phyloP scores from a whole-genome alignment of 768 basidiomycete species.

The Pulveroboletus sp. region DNA sequence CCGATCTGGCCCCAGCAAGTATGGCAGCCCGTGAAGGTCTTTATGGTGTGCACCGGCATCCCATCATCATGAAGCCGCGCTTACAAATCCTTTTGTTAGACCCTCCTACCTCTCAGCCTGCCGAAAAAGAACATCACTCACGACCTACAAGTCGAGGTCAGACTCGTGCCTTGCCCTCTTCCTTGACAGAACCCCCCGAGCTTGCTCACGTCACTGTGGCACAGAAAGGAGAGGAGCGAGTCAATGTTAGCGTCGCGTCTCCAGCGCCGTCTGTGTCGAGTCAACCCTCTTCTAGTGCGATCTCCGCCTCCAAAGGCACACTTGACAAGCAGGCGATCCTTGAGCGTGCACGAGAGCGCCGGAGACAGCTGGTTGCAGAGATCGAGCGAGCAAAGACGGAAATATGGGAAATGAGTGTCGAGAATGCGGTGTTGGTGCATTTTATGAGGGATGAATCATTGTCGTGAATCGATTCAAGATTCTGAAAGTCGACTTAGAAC shows the following conservation, averaged over 20 bases:
- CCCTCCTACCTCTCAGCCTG: background rate
- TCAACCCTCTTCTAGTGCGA: background rate
- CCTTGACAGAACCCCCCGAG: background rate
- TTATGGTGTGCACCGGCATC: slow-evolving; percentile 7
- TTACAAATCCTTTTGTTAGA: slow-evolving; percentile 12
- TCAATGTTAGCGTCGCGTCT: background rate
- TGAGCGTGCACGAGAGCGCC: slow-evolving; percentile 48
- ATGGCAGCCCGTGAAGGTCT: slow-evolving; percentile 1
- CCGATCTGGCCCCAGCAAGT: slow-evolving; percentile 4
- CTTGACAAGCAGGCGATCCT: slow-evolving; percentile 43
- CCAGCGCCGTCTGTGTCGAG: background rate
- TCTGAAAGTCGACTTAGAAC: no score
- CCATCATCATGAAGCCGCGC: background rate
- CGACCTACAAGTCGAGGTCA: background rate
- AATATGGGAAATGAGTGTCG: slow-evolving; percentile 70
- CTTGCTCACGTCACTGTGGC: background rate
- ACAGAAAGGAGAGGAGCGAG: slow-evolving; percentile 20
- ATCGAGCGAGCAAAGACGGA: slow-evolving; percentile 58
- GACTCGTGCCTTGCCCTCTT: background rate
- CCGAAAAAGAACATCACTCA: background rate
- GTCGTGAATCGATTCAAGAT: background rate
- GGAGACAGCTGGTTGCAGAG: slow-evolving; percentile 47
- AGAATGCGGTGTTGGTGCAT: slow-evolving; percentile 57
- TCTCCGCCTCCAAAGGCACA: background rate
- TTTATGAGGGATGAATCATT: slow-evolving; percentile 33